Conservation (phyloP, 2,329 filamentous ascomycete species). For the Colletotrichum sp. region DNA sequence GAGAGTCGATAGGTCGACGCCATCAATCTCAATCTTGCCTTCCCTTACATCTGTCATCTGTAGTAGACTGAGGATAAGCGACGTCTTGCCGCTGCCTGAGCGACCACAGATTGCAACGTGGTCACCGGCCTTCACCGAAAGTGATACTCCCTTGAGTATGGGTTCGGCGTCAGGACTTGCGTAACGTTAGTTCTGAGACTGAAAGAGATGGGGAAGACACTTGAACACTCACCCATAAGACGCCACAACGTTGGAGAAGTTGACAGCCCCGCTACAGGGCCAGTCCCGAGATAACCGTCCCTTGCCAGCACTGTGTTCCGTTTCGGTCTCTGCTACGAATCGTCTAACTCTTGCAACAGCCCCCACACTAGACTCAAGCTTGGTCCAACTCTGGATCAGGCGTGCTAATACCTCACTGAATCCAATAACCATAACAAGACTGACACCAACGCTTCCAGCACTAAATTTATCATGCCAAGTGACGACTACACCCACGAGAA, state of each 20-base stretch:
- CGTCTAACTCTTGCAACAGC: not conserved
- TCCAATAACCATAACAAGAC: slow-evolving; percentile 7
- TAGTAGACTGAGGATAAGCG: not conserved
- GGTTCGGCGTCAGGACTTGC: not conserved
- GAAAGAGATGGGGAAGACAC: too few relatives aligned
- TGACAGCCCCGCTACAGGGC: not conserved
- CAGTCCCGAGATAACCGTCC: not conserved
- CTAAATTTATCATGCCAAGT: slow-evolving; percentile 29
- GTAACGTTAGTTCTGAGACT: too few relatives aligned
- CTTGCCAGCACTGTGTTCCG: not conserved
- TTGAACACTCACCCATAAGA: not conserved
- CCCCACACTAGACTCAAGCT: slow-evolving; percentile 23
- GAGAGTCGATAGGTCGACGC: not conserved
- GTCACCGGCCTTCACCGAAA: not conserved
- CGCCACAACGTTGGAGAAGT: not conserved
- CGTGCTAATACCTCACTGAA: not conserved
- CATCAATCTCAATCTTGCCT: not conserved
- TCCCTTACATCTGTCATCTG: not conserved
- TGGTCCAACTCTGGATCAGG: slow-evolving; percentile 15
- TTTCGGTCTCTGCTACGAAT: not conserved
- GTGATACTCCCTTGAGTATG: not conserved
- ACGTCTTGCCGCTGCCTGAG: slow-evolving; percentile 10
- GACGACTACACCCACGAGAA: not conserved
- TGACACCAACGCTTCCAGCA: slow-evolving; percentile 28
- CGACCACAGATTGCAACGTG: slow-evolving; percentile 3